These are phyloP conservation scores for Takashimella koratensis DNA, from an alignment of 1,284 basidiomycete species.

Conservation along the genomic window DNA sequence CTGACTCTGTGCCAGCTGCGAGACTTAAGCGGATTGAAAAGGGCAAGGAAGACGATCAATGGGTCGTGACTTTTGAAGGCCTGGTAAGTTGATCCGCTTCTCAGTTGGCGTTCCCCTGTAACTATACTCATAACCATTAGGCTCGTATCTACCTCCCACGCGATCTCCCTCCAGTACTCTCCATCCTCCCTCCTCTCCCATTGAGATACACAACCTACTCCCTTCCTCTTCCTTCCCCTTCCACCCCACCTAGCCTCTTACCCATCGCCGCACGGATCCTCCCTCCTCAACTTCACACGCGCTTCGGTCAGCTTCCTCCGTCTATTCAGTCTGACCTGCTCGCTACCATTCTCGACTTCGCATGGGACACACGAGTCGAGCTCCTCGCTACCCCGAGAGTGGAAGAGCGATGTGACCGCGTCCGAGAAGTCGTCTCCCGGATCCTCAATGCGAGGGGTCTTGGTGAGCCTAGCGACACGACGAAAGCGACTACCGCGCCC, in stretches of 20 bases:
- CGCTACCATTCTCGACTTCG: conserved; percentile 31
- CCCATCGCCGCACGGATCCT: conserved; percentile 30
- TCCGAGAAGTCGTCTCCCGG: conserved; percentile 25
- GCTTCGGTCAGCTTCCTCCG: conserved; percentile 29
- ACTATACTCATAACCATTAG: conserved; percentile 6
- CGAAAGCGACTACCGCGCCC: conserved; percentile 4
- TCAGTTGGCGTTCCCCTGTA: not conserved
- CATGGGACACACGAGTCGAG: conserved; percentile 38
- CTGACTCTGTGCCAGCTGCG: conserved; percentile 22
- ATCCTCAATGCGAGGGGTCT: conserved; percentile 23
- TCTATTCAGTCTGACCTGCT: conserved; percentile 38
- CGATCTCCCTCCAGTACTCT: conserved; percentile 39
- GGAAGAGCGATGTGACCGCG: conserved; percentile 25
- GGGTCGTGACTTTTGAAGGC: conserved; percentile 34
- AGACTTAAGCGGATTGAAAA: conserved; percentile 37
- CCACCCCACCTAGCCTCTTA: conserved; percentile 21
- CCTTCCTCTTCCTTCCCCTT: conserved; percentile 28
- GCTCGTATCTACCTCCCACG: conserved; percentile 38
- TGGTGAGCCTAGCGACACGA: conserved; percentile 10
- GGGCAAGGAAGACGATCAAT: conserved; percentile 18
- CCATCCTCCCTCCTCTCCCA: conserved; percentile 37
- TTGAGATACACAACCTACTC: conserved; percentile 32
- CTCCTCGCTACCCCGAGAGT: conserved; percentile 33
- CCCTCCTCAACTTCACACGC: conserved; percentile 33
- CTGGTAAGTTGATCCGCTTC: conserved; percentile 21